phyloP scores from a whole-genome alignment of 2,329 filamentous ascomycete genomes.

The Amesomyces nigricolor region DNA sequence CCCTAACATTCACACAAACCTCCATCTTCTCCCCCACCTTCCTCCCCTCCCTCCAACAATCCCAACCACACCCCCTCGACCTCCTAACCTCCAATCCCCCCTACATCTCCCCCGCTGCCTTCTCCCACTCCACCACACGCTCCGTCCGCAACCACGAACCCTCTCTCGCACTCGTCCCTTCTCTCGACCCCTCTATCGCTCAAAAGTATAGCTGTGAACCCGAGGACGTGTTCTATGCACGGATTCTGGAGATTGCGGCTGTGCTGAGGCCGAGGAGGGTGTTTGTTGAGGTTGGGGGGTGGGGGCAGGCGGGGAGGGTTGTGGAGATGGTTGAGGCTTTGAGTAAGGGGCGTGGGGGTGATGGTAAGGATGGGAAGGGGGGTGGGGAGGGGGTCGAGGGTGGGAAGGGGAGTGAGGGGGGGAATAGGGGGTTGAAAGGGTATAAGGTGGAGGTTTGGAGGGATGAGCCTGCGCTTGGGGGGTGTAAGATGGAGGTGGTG shows the following conservation, averaged over 20 bases:
- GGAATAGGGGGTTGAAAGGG: conserved; percentile 18
- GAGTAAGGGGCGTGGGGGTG: conserved; percentile 27
- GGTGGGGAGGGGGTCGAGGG: conserved; percentile 62
- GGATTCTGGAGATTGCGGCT: conserved; percentile 52
- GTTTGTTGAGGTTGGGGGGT: conserved; percentile 67
- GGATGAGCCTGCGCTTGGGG: conserved; percentile 40
- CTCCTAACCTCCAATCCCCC: conserved; percentile 85
- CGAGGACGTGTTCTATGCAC: conserved; percentile 61
- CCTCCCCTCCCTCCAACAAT: not conserved
- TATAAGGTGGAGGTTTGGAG: conserved; percentile 61
- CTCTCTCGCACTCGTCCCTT: conserved; percentile 65
- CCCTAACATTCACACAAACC: conserved; percentile 12
- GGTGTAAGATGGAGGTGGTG: conserved; percentile 13
- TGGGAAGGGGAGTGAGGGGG: conserved; percentile 12
- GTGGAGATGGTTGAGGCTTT: conserved; percentile 34
- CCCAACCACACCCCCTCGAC: conserved; percentile 36
- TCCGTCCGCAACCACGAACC: conserved; percentile 83
- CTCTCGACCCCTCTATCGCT: conserved; percentile 2
- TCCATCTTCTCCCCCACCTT: conserved; percentile 23
- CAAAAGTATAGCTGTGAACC: conserved; percentile 16
- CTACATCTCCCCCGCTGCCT: conserved; percentile 68
- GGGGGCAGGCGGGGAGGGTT: conserved; percentile 62
- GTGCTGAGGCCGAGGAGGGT: conserved; percentile 47
- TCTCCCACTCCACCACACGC: conserved; percentile 56
- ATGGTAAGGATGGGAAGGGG: conserved; percentile 29